These are phyloP conservation scores for Pelargonium exstipulatum DNA, from an alignment of 441 rosid genomes.

Conservation along the genomic window DNA sequence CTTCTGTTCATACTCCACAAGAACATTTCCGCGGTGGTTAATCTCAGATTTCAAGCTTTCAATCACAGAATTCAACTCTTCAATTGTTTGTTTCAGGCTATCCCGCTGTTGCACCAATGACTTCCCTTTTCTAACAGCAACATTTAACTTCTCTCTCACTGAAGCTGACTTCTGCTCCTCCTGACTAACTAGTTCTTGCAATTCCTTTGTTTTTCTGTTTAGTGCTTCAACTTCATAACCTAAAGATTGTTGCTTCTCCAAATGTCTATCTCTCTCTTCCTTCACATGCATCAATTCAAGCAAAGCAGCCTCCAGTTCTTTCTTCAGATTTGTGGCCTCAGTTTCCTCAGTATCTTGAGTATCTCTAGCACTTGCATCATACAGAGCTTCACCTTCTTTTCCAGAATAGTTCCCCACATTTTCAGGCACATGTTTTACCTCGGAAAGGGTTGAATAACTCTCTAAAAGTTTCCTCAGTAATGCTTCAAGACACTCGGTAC, in stretches of 20 bases:
- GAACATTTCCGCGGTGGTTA: constrained; percentile 44
- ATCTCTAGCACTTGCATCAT: constrained; percentile 39
- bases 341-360: constrained; percentile 35
- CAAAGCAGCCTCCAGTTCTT: constrained; percentile 67
- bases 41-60: constrained; percentile 67
- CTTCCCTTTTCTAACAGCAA: constrained; percentile 98
- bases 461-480: constrained; percentile 66
- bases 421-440: constrained; percentile 30
- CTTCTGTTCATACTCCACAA: constrained; percentile 56
- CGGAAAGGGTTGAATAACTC: constrained; percentile 35
- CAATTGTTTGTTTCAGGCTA: constrained; percentile 70
- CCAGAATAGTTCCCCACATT: constrained; percentile 26
- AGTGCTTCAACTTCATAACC: constrained; percentile 57
- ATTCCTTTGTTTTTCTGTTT: constrained; percentile 48
- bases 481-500: constrained; percentile 57
- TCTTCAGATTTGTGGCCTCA: constrained; percentile 43
- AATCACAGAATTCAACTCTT: constrained; percentile 60
- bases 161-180: constrained; percentile 92
- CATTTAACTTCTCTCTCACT: constrained; percentile 77
- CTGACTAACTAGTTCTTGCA: constrained; percentile 62
- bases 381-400: constrained; percentile 31
- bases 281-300: constrained; percentile 46
- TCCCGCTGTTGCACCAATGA: constrained; percentile 91
- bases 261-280: constrained; percentile 67
- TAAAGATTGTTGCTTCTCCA: constrained; percentile 58